Percentiles rank a stretch among this genome's conserved stretches.
Evolutionary conservation across 2,329 filamentous ascomycete species (phyloP).

Genomic region (Nigrograna mackinnonii): DNA sequence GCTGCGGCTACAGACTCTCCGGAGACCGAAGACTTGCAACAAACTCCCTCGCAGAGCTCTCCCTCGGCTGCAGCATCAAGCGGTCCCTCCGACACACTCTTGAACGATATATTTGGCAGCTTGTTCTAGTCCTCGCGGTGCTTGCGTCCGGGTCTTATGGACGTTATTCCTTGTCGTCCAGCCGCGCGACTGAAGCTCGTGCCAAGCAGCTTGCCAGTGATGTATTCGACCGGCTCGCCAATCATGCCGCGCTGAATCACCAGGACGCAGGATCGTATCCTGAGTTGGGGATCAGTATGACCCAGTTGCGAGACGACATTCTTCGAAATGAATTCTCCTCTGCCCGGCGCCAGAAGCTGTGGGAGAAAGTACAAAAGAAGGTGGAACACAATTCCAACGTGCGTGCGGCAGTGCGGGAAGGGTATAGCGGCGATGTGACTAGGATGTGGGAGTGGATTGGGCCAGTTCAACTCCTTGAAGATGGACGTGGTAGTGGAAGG

Average conservation of each 20-base stretch:
- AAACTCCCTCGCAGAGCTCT: conserved; percentile 88
- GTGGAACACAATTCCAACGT: conserved; percentile 96
- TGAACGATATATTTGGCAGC: conserved; percentile 84
- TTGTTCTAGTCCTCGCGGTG: conserved; percentile 65
- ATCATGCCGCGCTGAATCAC: conserved; percentile 80
- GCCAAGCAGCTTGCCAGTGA: conserved; percentile 83
- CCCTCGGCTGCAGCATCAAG: conserved; percentile 80
- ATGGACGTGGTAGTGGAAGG: conserved; percentile 32
- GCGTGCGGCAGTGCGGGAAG: conserved; percentile 72
- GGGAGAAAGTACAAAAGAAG: conserved; percentile 79
- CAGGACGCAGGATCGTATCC: conserved; percentile 63
- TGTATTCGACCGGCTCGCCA: conserved; percentile 81
- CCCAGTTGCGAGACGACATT: conserved; percentile 89
- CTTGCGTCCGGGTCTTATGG: conserved; percentile 58
- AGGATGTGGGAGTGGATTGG: conserved; percentile 73
- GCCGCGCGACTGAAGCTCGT: conserved; percentile 67
- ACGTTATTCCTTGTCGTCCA: conserved; percentile 64
- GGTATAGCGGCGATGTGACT: conserved; percentile 57
- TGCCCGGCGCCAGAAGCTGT: conserved; percentile 76
- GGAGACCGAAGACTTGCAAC: conserved; percentile 71
- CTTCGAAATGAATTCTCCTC: conserved; percentile 80
- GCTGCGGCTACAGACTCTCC: conserved; percentile 73
- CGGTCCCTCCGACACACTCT: conserved; percentile 77
- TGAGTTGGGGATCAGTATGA: conserved; percentile 83
- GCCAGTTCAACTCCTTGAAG: conserved; percentile 55